phyloP scores from a whole-genome alignment of 208 protist species.

The Trypanosoma rangeli region DNA sequence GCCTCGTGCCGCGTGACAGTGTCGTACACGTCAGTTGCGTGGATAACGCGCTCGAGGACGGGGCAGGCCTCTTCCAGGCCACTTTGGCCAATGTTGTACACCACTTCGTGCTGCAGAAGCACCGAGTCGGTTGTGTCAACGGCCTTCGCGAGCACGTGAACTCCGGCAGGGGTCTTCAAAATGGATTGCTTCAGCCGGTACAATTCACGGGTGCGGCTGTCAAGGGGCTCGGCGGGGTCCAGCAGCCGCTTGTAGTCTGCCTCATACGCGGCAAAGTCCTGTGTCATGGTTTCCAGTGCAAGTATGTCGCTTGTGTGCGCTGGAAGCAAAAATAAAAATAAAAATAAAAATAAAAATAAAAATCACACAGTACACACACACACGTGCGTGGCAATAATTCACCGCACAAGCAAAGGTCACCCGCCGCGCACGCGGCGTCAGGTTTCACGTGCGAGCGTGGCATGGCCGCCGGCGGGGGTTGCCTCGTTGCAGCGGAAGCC shows the following conservation, averaged over 20 bases:
- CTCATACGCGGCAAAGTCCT: conserved; percentile 36
- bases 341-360: background rate
- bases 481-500: too few relatives aligned
- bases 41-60: conserved; percentile 77
- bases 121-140: conserved; percentile 90
- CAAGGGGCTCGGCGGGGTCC: conserved; percentile 71
- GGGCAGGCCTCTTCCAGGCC: conserved; percentile 72
- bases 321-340: background rate
- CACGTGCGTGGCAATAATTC: too few relatives aligned
- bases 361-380: too few relatives aligned
- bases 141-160: conserved; percentile 56
- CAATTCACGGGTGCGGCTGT: conserved; percentile 84
- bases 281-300: conserved; percentile 1
- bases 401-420: too few relatives aligned
- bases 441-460: too few relatives aligned
- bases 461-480: too few relatives aligned
- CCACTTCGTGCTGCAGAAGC: conserved; percentile 97
- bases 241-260: conserved; percentile 67
- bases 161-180: conserved; percentile 58
- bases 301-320: background rate
- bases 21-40: conserved; percentile 76
- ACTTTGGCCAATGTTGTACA: conserved; percentile 98
- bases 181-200: conserved; percentile 84
- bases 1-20: conserved; percentile 96
- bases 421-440: too few relatives aligned